A percentile compares a stretch with the other conserved stretches of the same genome.
These are phyloP conservation scores for Phytopythium kandeliae DNA, from an alignment of 352 stramenopile genomes.

Conservation along the genomic window DNA sequence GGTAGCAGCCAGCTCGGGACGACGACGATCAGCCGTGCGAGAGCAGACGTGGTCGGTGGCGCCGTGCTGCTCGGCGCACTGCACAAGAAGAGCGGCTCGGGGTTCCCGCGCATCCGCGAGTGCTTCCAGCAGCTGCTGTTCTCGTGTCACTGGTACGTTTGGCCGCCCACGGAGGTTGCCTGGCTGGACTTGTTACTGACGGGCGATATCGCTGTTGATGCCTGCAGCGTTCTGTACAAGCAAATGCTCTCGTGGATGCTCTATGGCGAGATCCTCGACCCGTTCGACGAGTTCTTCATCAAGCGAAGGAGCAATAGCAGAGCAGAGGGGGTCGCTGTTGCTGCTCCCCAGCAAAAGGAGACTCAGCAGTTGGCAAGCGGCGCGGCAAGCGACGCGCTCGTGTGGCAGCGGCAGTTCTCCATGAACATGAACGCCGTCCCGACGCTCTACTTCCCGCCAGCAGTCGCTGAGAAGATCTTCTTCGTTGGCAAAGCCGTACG, in stretches of 20 bases:
- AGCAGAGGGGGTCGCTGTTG: background rate
- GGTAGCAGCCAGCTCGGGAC: background rate
- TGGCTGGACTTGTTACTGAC: background rate
- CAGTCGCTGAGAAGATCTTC: slow-evolving; percentile 59
- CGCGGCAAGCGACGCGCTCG: background rate
- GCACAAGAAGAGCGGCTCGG: slow-evolving; percentile 34
- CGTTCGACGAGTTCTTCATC: slow-evolving; percentile 76
- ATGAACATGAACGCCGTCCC: slow-evolving; percentile 56
- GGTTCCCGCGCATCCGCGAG: slow-evolving; percentile 48
- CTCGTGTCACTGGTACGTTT: slow-evolving; percentile 41
- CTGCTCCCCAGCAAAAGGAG: background rate
- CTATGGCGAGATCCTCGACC: slow-evolving; percentile 63
- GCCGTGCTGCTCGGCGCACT: slow-evolving; percentile 36
- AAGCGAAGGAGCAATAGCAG: slow-evolving; percentile 8
- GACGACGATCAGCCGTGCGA: background rate
- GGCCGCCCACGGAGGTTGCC: too few species aligned
- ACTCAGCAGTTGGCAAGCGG: background rate
- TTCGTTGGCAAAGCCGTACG: slow-evolving; percentile 61
- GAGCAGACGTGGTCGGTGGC: slow-evolving; percentile 14
- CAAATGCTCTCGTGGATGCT: slow-evolving; percentile 84
- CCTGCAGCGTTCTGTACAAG: slow-evolving; percentile 56
- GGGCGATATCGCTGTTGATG: background rate
- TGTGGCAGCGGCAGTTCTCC: slow-evolving; percentile 47
- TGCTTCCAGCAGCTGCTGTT: slow-evolving; percentile 53
- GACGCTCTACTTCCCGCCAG: slow-evolving; percentile 50